phyloP scores from a whole-genome alignment of 2,329 filamentous ascomycete genomes.

The Cucurbitaria berberidis region DNA sequence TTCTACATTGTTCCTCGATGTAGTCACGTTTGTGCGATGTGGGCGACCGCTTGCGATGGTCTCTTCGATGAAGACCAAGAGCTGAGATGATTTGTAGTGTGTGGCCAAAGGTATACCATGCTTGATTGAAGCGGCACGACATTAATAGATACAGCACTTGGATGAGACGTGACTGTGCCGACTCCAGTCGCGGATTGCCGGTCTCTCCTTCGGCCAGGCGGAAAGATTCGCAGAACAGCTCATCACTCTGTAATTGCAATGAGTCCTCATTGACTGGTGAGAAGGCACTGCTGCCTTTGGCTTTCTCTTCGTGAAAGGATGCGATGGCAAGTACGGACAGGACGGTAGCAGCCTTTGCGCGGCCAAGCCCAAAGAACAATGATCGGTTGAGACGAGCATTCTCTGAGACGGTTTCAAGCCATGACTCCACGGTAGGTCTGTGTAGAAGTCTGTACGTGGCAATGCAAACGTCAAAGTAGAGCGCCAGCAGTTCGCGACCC shows the following conservation, averaged over 20 bases:
- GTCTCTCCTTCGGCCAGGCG: constrained; percentile 54
- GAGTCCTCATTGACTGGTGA: constrained; percentile 32
- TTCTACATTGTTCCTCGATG: constrained; percentile 59
- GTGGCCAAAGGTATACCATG: constrained; percentile 65
- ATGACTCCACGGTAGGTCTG: constrained; percentile 57
- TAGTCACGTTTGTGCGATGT: constrained; percentile 44
- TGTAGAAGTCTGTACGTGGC: constrained; percentile 65
- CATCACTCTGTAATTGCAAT: constrained; percentile 42
- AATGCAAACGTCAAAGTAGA: constrained; percentile 66
- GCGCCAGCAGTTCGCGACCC: constrained; percentile 49
- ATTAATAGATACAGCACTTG: constrained; percentile 64
- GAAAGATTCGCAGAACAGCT: constrained; percentile 50
- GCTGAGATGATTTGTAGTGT: constrained; percentile 59
- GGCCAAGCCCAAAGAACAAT: constrained; percentile 51
- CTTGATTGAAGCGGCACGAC: constrained; percentile 64
- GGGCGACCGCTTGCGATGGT: constrained; percentile 35
- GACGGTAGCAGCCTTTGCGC: constrained; percentile 51
- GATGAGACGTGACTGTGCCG: constrained; percentile 61
- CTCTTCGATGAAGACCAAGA: constrained; percentile 51
- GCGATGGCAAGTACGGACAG: constrained; percentile 53
- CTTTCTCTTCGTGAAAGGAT: constrained; percentile 55
- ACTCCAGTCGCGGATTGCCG: constrained; percentile 60
- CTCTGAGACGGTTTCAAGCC: constrained; percentile 41
- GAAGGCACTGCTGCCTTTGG: constrained; percentile 25
- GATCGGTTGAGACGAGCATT: constrained; percentile 28